These are phyloP conservation scores for Capronia epimyces DNA, from an alignment of 2,329 filamentous ascomycete species.

Conservation along the genomic window DNA sequence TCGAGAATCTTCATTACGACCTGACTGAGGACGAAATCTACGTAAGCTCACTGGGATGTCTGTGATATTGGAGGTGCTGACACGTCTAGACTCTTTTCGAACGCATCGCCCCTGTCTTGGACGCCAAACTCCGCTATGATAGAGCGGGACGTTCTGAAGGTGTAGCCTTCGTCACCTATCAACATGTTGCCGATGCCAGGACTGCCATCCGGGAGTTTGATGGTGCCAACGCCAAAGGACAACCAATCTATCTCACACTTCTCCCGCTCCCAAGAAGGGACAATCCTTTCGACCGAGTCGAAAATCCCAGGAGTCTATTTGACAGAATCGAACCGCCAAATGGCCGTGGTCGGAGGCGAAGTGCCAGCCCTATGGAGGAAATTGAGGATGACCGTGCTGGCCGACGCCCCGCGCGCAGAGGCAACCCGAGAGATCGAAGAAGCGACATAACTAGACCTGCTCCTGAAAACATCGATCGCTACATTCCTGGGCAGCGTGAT, in stretches of 20 bases:
- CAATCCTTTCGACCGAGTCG: constrained; percentile 48
- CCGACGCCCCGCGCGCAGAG: constrained; percentile 36
- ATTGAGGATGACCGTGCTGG: constrained; percentile 35
- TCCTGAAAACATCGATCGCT: constrained; percentile 69
- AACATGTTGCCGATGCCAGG: constrained; percentile 62
- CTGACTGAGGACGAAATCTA: constrained; percentile 77
- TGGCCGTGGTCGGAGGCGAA: constrained; percentile 37
- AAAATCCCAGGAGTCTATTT: constrained; percentile 59
- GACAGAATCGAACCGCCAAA: constrained; percentile 52
- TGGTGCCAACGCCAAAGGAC: constrained; percentile 82
- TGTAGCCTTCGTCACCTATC: constrained; percentile 76
- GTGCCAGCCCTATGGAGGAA: constrained; percentile 39
- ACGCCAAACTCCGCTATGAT: constrained; percentile 72
- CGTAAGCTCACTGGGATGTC: constrained; percentile 44
- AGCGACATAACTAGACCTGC: constrained; percentile 51
- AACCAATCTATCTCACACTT: constrained; percentile 71
- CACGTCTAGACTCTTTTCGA: constrained; percentile 65
- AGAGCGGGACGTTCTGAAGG: constrained; percentile 83
- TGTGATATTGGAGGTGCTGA: constrained; percentile 6
- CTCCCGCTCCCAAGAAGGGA: constrained; percentile 49
- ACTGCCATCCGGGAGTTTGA: constrained; percentile 75
- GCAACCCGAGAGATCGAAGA: constrained; percentile 47
- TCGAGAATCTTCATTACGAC: constrained; percentile 91
- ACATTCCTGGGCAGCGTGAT: constrained; percentile 58
- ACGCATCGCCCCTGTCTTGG: constrained; percentile 66